These are phyloP conservation scores for Fraxinus floribunda DNA, from an alignment of 305 asterid genomes.

Conservation along the genomic window DNA sequence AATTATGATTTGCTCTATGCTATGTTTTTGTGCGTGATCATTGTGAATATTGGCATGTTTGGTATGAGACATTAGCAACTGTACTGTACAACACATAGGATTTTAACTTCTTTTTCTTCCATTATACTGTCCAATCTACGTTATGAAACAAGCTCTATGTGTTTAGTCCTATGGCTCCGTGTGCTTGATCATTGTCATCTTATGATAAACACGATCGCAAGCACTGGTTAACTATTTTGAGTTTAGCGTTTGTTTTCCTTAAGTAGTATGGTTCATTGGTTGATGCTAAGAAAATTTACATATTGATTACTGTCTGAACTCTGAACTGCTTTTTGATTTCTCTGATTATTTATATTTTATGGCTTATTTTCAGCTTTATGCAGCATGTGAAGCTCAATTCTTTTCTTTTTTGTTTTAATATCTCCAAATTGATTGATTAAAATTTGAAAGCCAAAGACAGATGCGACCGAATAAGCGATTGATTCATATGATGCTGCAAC, in stretches of 20 bases:
- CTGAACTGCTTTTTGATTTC: constrained; percentile 7
- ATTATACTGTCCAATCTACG: not conserved
- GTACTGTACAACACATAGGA: not conserved
- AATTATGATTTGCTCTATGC: not conserved
- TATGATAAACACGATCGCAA: too few species aligned
- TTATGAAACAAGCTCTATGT: not conserved
- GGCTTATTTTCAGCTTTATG: constrained; percentile 7
- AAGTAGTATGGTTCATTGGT: not conserved
- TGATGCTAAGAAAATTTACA: not conserved
- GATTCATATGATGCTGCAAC: not conserved
- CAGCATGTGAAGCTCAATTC: not conserved
- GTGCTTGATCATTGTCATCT: not conserved
- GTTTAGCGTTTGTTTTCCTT: not conserved
- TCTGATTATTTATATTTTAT: not conserved
- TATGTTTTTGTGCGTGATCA: not conserved
- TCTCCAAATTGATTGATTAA: not conserved
- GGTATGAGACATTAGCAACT: not conserved
- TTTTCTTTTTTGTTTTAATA: not conserved
- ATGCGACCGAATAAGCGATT: constrained; percentile 2
- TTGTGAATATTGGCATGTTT: not conserved
- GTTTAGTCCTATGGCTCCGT: not conserved
- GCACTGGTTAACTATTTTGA: not conserved
- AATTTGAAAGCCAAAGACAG: not conserved
- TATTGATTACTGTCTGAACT: not conserved
- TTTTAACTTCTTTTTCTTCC: not conserved